Evolutionary conservation across 106 monocot species (phyloP), one percentile per base, ranked within the genome.

Genomic region (Dendrobium nobile): DNA sequence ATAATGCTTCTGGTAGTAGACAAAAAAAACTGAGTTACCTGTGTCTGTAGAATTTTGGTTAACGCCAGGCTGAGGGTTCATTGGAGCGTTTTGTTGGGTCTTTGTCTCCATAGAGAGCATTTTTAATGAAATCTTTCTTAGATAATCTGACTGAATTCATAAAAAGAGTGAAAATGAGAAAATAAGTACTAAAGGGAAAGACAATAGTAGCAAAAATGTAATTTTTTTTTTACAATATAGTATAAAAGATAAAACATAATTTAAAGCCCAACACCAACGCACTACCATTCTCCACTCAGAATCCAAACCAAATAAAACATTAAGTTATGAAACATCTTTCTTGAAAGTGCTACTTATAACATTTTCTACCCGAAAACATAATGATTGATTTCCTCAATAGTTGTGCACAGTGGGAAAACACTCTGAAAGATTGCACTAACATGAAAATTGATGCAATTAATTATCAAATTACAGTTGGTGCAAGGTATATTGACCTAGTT

Each of bases 61-160:
- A 18, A 27, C 77, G 41, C 47, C 45, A 47, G 54, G 28, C 28
- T 74, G 40, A 24, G 82, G 78, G 86, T 86, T 89, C 40, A 82
- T 79, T 27, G 80, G 27, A 79, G 78, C 47, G 81, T 81, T 24
- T n/a, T 73, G 84, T 28, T 87, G 87, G 37, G 87, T 84, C 82
- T 89, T 95, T 75, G 84, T 82, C 75, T 91, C 95, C 92, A 95
- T 93, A 4, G 91, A 91, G 41, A 95, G 92, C 86, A 92, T 92
- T 85, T 92, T 95, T 27, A 92, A 80, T 74, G 95, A 95, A 70
- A 92, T 95, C 73, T 83, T 95, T 77, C 88, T 79, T 77, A 95
- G 59, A 84, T 95, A 95, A 88, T 93, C 95, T 54, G 84, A 56
- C 95, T 95, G 86, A 79, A 43, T 85, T 42, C 45, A 76, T 47